Percentiles rank a stretch among this genome's conserved stretches.
phyloP scores from a whole-genome alignment of 2,329 filamentous ascomycete genomes.

The Botrytis sinoallii region DNA sequence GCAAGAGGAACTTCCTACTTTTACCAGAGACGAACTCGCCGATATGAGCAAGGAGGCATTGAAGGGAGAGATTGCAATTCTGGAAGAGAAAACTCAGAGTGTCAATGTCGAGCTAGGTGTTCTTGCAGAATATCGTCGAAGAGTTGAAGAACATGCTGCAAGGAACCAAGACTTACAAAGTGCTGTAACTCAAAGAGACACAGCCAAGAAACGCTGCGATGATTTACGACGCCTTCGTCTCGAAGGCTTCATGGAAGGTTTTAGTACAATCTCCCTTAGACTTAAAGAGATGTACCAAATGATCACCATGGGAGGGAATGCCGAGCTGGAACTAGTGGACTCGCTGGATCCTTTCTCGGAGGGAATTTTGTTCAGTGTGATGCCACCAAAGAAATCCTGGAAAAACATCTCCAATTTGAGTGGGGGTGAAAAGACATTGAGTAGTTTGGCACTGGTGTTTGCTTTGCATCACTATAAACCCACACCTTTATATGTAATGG shows the following conservation, averaged over 20 bases:
- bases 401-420: conserved; percentile 97
- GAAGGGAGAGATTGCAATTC: conserved; percentile 61
- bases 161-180: conserved; percentile 80
- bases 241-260: conserved; percentile 98
- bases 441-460: conserved; percentile 92
- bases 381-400: conserved; percentile 99
- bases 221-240: conserved; percentile 85
- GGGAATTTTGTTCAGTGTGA: conserved; percentile 94
- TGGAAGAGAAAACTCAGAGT: conserved; percentile 77
- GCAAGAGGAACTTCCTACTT: conserved; percentile 67
- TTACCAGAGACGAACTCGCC: conserved; percentile 67
- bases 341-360: conserved; percentile 95
- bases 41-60: conserved; percentile 64
- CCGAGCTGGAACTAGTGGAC: conserved; percentile 94
- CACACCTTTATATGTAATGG: conserved; percentile 97
- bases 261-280: conserved; percentile 86
- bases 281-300: conserved; percentile 99
- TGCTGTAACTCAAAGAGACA: conserved; percentile 75
- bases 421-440: conserved; percentile 96
- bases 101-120: conserved; percentile 86
- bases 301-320: conserved; percentile 99
- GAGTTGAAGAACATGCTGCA: conserved; percentile 76
- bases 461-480: conserved; percentile 97
- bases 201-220: conserved; percentile 87
- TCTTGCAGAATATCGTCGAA: conserved; percentile 80